Percentiles rank a stretch among this genome's conserved stretches.
phyloP scores from a whole-genome alignment of 2,329 filamentous ascomycete species.

The Beauveria scarabaeidicola region DNA sequence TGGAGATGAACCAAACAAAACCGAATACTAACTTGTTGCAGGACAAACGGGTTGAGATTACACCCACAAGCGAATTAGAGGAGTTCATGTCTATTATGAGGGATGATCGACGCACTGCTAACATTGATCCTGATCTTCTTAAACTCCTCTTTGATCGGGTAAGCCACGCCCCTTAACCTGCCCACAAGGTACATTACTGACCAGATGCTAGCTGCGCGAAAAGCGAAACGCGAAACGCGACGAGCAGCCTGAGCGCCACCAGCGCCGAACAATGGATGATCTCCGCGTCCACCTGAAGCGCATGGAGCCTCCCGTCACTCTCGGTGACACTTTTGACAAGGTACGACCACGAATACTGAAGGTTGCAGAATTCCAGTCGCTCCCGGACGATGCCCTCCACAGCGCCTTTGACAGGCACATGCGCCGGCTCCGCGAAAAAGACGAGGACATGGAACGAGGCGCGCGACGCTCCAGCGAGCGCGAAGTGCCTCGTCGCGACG shows the following conservation, averaged over 20 bases:
- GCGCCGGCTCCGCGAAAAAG: constrained; percentile 82
- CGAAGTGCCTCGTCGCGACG: constrained; percentile 51
- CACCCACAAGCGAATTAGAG: constrained; percentile 75
- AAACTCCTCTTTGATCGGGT: constrained; percentile 76
- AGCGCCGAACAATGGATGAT: constrained; percentile 75
- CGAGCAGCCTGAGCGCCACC: constrained; percentile 76
- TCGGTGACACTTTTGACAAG: constrained; percentile 81
- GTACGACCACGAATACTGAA: constrained; percentile 72
- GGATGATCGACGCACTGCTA: constrained; percentile 79
- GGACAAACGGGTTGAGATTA: constrained; percentile 90
- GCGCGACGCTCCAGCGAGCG: constrained; percentile 46
- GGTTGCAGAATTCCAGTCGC: constrained; percentile 73
- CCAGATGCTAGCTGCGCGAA: constrained; percentile 58
- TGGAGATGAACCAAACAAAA: constrained; percentile 9
- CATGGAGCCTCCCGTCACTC: constrained; percentile 71
- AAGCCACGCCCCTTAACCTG: constrained; percentile 23
- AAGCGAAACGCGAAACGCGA: constrained; percentile 76
- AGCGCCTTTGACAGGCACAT: constrained; percentile 88
- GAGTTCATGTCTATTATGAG: constrained; percentile 79
- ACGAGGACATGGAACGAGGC: constrained; percentile 68
- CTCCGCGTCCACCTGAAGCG: constrained; percentile 82
- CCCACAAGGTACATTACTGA: neutral
- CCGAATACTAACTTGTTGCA: constrained; percentile 35
- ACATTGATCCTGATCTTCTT: constrained; percentile 72
- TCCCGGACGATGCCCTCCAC: constrained; percentile 76